Base-by-base conservation (phyloP, 805 yeast species). In the Saccharomyces kudriavzevii region DNA sequence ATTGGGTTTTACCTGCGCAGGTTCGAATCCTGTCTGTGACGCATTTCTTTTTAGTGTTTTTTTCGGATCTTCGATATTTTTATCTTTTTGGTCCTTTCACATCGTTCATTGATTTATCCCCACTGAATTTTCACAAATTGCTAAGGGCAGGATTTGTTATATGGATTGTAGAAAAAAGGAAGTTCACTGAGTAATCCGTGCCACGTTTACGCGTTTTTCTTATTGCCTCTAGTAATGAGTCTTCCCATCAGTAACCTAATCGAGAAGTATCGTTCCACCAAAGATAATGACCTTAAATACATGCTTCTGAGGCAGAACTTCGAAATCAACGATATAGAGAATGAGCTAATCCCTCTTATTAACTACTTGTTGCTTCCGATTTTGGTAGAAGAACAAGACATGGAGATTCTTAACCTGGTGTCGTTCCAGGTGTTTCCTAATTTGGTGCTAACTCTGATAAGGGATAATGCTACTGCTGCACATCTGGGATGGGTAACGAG, bases 11-110 rank as follows among this genome's bases (percentile, higher is more conserved):
- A 83, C 89, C 85, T 81, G 84, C 96, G 96, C 96, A 89, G 95
- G 96, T 89, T 89, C 96, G 96, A 89, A 89, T 89, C 96, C 95
- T 89, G 96, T 88, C 95, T 86, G 95, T 89, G 87, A 87, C 96
- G 96, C 62, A 68, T 71, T 74, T 75, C 80, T 76, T 80, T 80
- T 79, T 70, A 60, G 51, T 48, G 17, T 76, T 80, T 80, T 79
- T 70, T 61, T 52, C 47, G 17, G 3, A 4, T 48, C 55, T 54
- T 46, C 20, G 27, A 8, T 28, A n/a, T 5, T 43, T n/a, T 2
- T 3, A n/a, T 24, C 5, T 10, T 9, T 27, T 13, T n/a, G n/a
- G 13, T 47, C 25, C 24, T 27, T 47, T 17, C 25, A 22, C 14
- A 24, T 14, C 48, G n/a, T 17, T 22, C 14, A 25, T 11, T 5